phyloP scores from a whole-genome alignment of 768 basidiomycete species.

The Tylopilus subfusipes region DNA sequence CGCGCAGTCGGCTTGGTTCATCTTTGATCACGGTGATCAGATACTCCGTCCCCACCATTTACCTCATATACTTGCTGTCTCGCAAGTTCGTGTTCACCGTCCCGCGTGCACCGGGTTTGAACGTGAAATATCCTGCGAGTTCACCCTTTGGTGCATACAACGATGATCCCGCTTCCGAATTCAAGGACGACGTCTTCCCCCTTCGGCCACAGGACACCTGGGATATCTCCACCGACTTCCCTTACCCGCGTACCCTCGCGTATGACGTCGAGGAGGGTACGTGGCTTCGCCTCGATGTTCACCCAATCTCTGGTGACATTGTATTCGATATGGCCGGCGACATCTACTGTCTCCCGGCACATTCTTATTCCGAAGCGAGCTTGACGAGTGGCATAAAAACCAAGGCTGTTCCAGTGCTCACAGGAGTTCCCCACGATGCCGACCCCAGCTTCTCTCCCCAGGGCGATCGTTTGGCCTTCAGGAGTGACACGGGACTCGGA shows the following conservation, averaged over 20 bases:
- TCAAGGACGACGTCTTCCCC: constrained; percentile 59
- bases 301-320: constrained; percentile 65
- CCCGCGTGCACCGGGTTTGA: neutral
- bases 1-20: neutral
- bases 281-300: constrained; percentile 72
- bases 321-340: constrained; percentile 76
- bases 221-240: constrained; percentile 76
- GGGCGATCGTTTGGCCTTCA: constrained; percentile 62
- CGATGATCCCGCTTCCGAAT: constrained; percentile 39
- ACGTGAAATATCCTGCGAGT: constrained; percentile 1
- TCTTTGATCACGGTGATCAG: constrained; percentile 16
- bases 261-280: constrained; percentile 74
- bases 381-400: constrained; percentile 23
- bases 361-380: constrained; percentile 33
- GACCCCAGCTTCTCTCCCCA: constrained; percentile 72
- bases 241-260: constrained; percentile 59
- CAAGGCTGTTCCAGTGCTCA: constrained; percentile 55
- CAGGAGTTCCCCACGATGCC: constrained; percentile 65
- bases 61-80: constrained; percentile 18
- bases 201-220: constrained; percentile 51
- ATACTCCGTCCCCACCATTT: constrained; percentile 17
- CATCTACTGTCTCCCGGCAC: constrained; percentile 62
- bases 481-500: constrained; percentile 69
- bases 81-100: constrained; percentile 1
- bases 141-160: constrained; percentile 5